Percentiles rank a stretch among this genome's conserved stretches.
Evolutionary conservation across 2,329 filamentous ascomycete genomes (phyloP).

Genomic region (Beauveria scarabaeidicola): DNA sequence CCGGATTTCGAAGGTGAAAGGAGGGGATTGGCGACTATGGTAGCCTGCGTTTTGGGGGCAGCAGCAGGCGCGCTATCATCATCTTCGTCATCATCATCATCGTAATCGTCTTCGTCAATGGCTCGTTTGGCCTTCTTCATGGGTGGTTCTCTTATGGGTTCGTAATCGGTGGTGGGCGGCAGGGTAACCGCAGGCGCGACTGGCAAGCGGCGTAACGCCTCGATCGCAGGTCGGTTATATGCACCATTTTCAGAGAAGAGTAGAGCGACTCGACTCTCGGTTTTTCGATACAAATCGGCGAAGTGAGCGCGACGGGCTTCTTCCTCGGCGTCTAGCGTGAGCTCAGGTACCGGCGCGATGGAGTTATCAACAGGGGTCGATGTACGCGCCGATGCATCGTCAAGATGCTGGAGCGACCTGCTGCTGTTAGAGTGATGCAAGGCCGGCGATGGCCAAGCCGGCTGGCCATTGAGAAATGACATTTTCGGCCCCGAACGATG

Average conservation of each 20-base stretch:
- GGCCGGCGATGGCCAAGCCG: constrained; percentile 54
- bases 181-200: constrained; percentile 31
- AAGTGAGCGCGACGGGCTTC: constrained; percentile 68
- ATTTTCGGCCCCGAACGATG: constrained; percentile 47
- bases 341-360: constrained; percentile 50
- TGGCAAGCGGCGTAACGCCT: constrained; percentile 40
- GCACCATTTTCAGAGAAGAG: constrained; percentile 58
- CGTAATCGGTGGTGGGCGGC: constrained; percentile 51
- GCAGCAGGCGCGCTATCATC: constrained; percentile 45
- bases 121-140: constrained; percentile 67
- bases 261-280: constrained; percentile 66
- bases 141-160: constrained; percentile 50
- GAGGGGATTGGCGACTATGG: constrained; percentile 44
- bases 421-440: constrained; percentile 38
- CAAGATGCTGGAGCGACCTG: constrained; percentile 47
- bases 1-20: constrained; percentile 63
- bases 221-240: constrained; percentile 44
- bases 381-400: constrained; percentile 48
- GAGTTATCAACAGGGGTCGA: constrained; percentile 43
- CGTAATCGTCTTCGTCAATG: constrained; percentile 80
- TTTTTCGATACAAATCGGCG: constrained; percentile 66
- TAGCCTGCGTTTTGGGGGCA: constrained; percentile 41
- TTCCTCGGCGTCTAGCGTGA: constrained; percentile 52
- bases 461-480: constrained; percentile 59
- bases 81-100: constrained; percentile 72